phyloP scores from a whole-genome alignment of 2,329 filamentous ascomycete species.

The Colletotrichum cuscutae region DNA sequence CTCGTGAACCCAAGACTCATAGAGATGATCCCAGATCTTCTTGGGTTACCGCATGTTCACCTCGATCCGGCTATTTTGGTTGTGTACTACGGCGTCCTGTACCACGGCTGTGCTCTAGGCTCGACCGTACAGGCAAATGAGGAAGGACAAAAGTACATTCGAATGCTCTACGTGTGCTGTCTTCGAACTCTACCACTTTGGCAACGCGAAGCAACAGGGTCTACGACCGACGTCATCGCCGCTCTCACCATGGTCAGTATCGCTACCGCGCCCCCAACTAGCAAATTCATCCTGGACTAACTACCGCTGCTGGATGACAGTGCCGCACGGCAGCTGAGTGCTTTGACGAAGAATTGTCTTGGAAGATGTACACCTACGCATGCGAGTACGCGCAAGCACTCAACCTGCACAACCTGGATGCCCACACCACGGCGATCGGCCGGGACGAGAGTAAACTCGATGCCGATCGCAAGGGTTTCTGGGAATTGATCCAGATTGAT shows the following conservation, averaged over 20 bases:
- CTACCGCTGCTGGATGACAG: not conserved
- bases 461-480: conserved; percentile 43
- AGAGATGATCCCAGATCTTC: conserved; percentile 44
- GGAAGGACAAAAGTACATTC: not conserved
- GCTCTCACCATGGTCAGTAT: conserved; percentile 41
- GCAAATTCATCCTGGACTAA: not conserved
- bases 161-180: conserved; percentile 40
- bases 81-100: conserved; percentile 45
- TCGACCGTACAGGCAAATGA: not conserved
- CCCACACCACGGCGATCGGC: not conserved
- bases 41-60: conserved; percentile 42
- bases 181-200: conserved; percentile 43
- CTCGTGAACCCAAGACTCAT: conserved; percentile 42
- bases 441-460: conserved; percentile 27
- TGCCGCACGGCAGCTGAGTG: conserved; percentile 43
- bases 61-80: conserved; percentile 43
- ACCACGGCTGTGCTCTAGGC: conserved; percentile 38
- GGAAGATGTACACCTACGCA: conserved; percentile 43
- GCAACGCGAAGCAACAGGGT: conserved; percentile 44
- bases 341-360: conserved; percentile 46
- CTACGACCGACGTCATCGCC: conserved; percentile 43
- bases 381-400: conserved; percentile 44
- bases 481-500: conserved; percentile 47
- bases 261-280: not conserved
- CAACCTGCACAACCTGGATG: conserved; percentile 45